Evolutionary conservation across 1,284 basidiomycete species (phyloP).

Genomic region (Marasmius fiardii): DNA sequence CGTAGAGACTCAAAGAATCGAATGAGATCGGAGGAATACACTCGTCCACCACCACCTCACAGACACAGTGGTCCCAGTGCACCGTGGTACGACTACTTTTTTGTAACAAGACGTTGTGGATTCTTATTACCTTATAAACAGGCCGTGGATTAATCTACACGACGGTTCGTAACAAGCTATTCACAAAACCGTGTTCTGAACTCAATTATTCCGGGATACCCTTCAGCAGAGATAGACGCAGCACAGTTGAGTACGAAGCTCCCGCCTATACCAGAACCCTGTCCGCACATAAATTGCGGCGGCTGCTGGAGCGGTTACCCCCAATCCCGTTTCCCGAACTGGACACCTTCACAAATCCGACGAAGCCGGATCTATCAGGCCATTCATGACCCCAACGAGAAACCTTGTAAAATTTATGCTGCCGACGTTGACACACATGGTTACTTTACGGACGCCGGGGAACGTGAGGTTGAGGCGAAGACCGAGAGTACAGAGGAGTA

Average conservation of each 20-base stretch:
- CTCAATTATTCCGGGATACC: no score
- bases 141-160: slow-evolving; percentile 35
- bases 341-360: slow-evolving; percentile 40
- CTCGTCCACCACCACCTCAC: slow-evolving; percentile 30
- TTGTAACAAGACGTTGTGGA: slow-evolving; percentile 11
- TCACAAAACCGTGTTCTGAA: no score
- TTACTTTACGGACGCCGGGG: slow-evolving; percentile 27
- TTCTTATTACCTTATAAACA: slow-evolving; percentile 1
- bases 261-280: slow-evolving; percentile 35
- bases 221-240: slow-evolving; percentile 25
- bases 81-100: slow-evolving; percentile 29
- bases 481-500: slow-evolving; percentile 22
- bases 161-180: slow-evolving; percentile 24
- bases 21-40: slow-evolving; percentile 9
- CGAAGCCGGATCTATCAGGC: slow-evolving; percentile 33
- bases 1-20: background rate
- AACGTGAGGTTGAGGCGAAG: slow-evolving; percentile 16
- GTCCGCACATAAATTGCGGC: slow-evolving; percentile 32
- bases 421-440: slow-evolving; percentile 34
- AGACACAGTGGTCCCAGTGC: slow-evolving; percentile 40
- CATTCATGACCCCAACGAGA: slow-evolving; percentile 21
- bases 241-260: slow-evolving; percentile 27
- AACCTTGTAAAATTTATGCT: slow-evolving; percentile 28
- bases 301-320: slow-evolving; percentile 42
- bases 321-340: slow-evolving; percentile 48